Evolutionary conservation across 2,329 filamentous ascomycete species (phyloP).

Genomic region (Phyllosticta capitalensis): DNA sequence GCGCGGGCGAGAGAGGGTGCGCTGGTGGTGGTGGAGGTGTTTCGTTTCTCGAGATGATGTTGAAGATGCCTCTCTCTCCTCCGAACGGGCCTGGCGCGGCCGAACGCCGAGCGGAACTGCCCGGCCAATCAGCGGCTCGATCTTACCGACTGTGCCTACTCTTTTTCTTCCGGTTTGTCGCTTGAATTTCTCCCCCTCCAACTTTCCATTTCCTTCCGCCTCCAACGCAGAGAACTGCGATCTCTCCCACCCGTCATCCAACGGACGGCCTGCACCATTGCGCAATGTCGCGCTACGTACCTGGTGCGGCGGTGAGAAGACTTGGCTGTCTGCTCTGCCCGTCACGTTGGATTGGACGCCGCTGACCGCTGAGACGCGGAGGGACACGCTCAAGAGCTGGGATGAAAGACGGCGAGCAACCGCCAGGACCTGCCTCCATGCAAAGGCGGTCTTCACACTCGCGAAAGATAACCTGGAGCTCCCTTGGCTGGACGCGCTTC

Average conservation of each 20-base stretch:
- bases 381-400: not conserved
- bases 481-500: not conserved
- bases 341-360: not conserved
- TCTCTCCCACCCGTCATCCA: not conserved
- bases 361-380: not conserved
- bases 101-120: not conserved
- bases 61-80: slow-evolving; percentile 3
- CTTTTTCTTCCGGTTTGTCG: not conserved
- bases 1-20: not conserved
- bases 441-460: not conserved
- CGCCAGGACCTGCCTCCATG: not conserved
- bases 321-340: not conserved
- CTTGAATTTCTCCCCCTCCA: not conserved
- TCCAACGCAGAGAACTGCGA: not conserved
- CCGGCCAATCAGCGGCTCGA: slow-evolving; percentile 11
- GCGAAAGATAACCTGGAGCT: not conserved
- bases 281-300: not conserved
- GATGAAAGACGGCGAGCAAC: not conserved
- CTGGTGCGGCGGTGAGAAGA: not conserved
- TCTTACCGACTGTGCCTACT: not conserved
- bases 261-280: too few species aligned
- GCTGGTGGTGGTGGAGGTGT: not conserved
- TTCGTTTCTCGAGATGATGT: slow-evolving; percentile 3
- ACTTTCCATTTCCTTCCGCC: not conserved
- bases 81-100: not conserved